Percentiles rank a stretch among this genome's conserved stretches.
These are phyloP conservation scores for Pseudohyphozyma bogoriensis DNA, from an alignment of 768 basidiomycete species.

Conservation along the genomic window DNA sequence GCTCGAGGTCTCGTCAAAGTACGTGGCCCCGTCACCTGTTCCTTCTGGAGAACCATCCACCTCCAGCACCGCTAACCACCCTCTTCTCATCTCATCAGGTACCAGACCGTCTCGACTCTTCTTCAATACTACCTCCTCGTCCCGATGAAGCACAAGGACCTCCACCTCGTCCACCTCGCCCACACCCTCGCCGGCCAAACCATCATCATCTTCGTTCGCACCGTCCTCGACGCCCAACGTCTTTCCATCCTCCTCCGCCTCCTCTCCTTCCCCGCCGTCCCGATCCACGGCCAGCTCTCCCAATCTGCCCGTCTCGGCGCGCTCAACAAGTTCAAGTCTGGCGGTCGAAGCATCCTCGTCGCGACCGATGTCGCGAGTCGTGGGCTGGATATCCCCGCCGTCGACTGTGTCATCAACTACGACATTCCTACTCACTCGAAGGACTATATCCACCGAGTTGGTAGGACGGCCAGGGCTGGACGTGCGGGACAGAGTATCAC, in stretches of 20 bases:
- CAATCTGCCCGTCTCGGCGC: constrained; percentile 91
- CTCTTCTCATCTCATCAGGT: constrained; percentile 49
- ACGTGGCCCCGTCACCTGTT: constrained; percentile 37
- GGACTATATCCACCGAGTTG: constrained; percentile 97
- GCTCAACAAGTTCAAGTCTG: constrained; percentile 87
- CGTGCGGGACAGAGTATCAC: constrained; percentile 92
- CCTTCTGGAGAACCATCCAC: neutral
- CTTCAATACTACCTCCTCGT: constrained; percentile 93
- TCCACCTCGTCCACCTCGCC: constrained; percentile 74
- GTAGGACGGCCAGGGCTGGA: constrained; percentile 95
- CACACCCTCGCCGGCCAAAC: constrained; percentile 85
- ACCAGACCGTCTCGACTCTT: constrained; percentile 90
- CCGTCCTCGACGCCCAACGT: constrained; percentile 84
- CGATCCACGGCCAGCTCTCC: constrained; percentile 85
- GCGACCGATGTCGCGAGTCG: constrained; percentile 95
- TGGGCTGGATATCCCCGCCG: constrained; percentile 91
- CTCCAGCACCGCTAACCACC: neutral
- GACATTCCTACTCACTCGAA: constrained; percentile 96
- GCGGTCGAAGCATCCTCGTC: constrained; percentile 79
- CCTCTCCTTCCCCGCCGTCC: constrained; percentile 87
- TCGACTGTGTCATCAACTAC: constrained; percentile 95
- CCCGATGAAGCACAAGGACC: constrained; percentile 83
- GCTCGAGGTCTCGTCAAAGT: constrained; percentile 90
- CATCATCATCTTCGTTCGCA: constrained; percentile 91
- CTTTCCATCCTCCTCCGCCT: constrained; percentile 79